Evolutionary conservation across 345 rosid species (phyloP).

Genomic region (Sapria himalayana): DNA sequence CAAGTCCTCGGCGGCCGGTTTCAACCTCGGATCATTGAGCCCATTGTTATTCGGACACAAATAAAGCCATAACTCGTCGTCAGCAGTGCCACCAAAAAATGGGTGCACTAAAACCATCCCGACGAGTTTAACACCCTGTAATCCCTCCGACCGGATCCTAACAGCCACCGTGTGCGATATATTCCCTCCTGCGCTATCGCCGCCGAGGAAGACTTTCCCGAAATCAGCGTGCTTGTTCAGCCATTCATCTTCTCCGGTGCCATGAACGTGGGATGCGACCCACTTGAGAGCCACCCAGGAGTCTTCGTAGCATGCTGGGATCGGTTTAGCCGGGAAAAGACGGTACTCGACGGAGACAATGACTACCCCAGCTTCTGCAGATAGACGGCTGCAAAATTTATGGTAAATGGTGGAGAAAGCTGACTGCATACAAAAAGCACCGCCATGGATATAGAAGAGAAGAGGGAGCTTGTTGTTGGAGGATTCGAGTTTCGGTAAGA

Average conservation of each 20-base stretch:
- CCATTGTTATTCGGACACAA: constrained; percentile 12
- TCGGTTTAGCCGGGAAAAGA: constrained; percentile 36
- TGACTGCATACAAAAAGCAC: constrained; percentile 47
- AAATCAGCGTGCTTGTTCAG: constrained; percentile 26
- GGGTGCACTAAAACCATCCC: constrained; percentile 37
- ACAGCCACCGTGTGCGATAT: constrained; percentile 37
- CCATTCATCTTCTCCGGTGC: constrained; percentile 20
- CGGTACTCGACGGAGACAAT: constrained; percentile 32
- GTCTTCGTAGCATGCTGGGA: constrained; percentile 36
- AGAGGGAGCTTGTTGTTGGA: constrained; percentile 17
- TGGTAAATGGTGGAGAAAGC: constrained; percentile 39
- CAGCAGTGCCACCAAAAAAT: constrained; percentile 25
- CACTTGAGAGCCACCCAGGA: constrained; percentile 27
- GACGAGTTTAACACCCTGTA: constrained; percentile 25
- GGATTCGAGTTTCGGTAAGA: constrained; percentile 13
- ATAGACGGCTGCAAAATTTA: constrained; percentile 29
- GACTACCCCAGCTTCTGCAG: constrained; percentile 23
- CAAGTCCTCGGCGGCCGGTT: constrained; percentile 16
- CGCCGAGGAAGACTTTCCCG: constrained; percentile 24
- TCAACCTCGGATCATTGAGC: constrained; percentile 9
- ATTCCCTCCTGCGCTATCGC: constrained; percentile 45
- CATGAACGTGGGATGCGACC: constrained; percentile 26
- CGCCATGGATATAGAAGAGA: constrained; percentile 39
- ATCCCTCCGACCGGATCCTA: constrained; percentile 18
- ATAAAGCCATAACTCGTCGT: background rate